These are phyloP conservation scores for Barnettozyma populi DNA, from an alignment of 805 yeast species.

Conservation along the genomic window DNA sequence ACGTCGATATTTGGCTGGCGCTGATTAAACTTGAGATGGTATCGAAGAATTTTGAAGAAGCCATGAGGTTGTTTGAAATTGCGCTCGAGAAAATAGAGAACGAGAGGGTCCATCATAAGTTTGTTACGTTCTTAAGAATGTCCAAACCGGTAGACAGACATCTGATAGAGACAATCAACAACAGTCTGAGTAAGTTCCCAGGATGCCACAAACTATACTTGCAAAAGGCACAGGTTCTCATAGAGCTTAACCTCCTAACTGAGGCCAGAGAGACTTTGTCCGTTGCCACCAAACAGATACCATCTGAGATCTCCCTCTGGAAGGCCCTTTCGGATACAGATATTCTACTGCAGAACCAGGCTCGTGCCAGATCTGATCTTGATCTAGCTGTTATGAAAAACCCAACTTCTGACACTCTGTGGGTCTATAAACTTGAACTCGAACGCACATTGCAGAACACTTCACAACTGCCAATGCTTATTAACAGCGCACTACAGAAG, in stretches of 20 bases:
- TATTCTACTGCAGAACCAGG: conserved; percentile 31
- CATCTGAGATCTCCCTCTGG: conserved; percentile 49
- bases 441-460: conserved; percentile 48
- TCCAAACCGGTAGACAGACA: conserved; percentile 33
- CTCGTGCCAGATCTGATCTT: conserved; percentile 64
- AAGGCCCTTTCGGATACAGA: conserved; percentile 43
- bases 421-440: conserved; percentile 52
- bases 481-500: conserved; percentile 52
- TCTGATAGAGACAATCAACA: conserved; percentile 30
- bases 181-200: conserved; percentile 47
- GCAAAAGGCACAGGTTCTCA: conserved; percentile 55
- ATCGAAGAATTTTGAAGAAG: conserved; percentile 31
- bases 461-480: conserved; percentile 46
- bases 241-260: conserved; percentile 26
- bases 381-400: conserved; percentile 59
- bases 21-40: conserved; percentile 58
- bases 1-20: conserved; percentile 64
- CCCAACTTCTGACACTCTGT: conserved; percentile 44
- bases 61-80: conserved; percentile 31
- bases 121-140: conserved; percentile 46
- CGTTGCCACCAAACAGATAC: conserved; percentile 44
- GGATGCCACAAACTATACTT: conserved; percentile 47
- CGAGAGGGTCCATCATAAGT: conserved; percentile 57
- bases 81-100: conserved; percentile 34
- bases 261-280: conserved; percentile 44